A percentile compares a stretch with the other conserved stretches of the same genome.
phyloP scores from a whole-genome alignment of 257 asterid species.

The Buddleja alternifolia region DNA sequence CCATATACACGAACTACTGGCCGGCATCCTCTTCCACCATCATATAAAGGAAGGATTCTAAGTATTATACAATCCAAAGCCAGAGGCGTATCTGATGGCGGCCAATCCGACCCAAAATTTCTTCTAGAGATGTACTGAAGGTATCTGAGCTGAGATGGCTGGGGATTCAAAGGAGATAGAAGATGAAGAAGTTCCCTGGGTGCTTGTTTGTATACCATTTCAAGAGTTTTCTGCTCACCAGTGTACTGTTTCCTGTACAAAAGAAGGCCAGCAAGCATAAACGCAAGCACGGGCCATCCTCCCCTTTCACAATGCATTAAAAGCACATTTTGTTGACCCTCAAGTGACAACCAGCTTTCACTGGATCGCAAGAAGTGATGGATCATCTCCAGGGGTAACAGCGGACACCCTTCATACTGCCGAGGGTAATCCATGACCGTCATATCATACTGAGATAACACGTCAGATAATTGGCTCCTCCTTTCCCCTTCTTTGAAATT shows the following conservation, averaged over 20 bases:
- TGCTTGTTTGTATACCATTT: constrained; percentile 99
- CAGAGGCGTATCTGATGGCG: constrained; percentile 85
- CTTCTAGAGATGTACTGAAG: constrained; percentile 92
- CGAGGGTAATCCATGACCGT: constrained; percentile 99
- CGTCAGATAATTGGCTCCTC: constrained; percentile 87
- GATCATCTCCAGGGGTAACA: constrained; percentile 93
- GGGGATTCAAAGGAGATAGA: constrained; percentile 95
- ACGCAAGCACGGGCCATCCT: constrained; percentile 98
- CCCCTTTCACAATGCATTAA: constrained; percentile 98
- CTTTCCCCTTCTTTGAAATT: constrained; percentile 90
- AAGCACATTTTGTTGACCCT: constrained; percentile 97
- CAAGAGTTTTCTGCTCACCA: constrained; percentile 96
- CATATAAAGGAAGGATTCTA: constrained; percentile 67
- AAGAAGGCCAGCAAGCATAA: constrained; percentile 99
- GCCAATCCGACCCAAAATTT: constrained; percentile 86
- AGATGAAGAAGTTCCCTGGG: constrained; percentile 96
- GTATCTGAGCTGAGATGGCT: constrained; percentile 97
- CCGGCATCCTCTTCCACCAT: constrained; percentile 85
- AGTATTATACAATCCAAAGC: constrained; percentile 82
- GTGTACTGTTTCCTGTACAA: constrained; percentile 87
- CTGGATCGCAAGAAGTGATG: constrained; percentile 95
- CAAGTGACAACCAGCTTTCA: constrained; percentile 98
- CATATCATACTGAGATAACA: constrained; percentile 93
- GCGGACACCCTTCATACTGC: constrained; percentile 90
- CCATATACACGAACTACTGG: constrained; percentile 91